phyloP scores from a whole-genome alignment of 768 basidiomycete species.

The Russula sp. region DNA sequence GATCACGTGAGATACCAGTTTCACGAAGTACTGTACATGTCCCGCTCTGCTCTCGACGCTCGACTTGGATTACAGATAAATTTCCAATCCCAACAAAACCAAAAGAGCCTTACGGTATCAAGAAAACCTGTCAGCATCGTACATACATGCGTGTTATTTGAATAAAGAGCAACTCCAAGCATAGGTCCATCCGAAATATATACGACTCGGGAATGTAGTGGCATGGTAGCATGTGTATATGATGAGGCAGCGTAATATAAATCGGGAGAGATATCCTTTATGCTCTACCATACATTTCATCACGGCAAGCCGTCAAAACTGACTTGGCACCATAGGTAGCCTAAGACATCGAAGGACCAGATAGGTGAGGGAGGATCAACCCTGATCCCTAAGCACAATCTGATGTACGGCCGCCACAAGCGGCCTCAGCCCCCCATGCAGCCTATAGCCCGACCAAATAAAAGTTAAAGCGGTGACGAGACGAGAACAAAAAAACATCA shows the following conservation, averaged over 20 bases:
- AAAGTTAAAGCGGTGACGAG: background rate
- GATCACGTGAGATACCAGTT: background rate
- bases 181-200: background rate
- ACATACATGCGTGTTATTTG: background rate
- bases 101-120: background rate
- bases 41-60: too few relatives aligned
- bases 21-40: too few relatives aligned
- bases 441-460: background rate
- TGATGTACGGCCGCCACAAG: constrained; percentile 25
- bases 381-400: constrained; percentile 14
- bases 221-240: background rate
- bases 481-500: background rate
- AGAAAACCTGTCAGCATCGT: background rate
- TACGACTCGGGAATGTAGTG: background rate
- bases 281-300: background rate
- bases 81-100: too few relatives aligned
- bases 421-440: background rate
- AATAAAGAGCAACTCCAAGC: background rate
- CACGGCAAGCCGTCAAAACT: too few relatives aligned
- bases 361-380: background rate
- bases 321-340: background rate
- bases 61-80: too few relatives aligned
- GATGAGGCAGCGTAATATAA: background rate
- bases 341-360: background rate
- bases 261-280: background rate